Percentiles rank a stretch among this genome's conserved stretches.
Conservation (phyloP, 805 yeast genomes). For the Yarrowia keelungensis region DNA sequence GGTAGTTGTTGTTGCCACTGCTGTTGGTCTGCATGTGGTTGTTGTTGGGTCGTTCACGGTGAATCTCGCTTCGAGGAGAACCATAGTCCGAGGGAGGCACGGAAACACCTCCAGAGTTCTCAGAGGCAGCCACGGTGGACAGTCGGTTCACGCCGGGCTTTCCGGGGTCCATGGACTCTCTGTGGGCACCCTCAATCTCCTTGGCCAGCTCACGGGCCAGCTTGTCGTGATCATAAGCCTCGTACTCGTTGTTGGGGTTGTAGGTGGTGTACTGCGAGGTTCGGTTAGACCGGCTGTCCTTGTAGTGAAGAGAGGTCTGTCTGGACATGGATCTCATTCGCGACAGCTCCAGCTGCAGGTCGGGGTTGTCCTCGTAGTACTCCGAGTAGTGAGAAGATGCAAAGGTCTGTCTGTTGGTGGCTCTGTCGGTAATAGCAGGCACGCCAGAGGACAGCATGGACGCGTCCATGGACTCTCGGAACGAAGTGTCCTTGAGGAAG, state of each 20-base stretch:
- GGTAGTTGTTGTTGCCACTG: neutral
- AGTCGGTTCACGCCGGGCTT: constrained; percentile 17
- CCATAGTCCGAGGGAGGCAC: constrained; percentile 33
- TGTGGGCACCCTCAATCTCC: constrained; percentile 22
- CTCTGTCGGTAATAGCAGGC: constrained; percentile 20
- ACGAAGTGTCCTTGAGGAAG: constrained; percentile 35
- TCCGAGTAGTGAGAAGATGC: constrained; percentile 31
- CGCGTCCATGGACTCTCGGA: constrained; percentile 37
- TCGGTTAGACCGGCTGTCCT: constrained; percentile 33
- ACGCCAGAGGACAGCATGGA: constrained; percentile 25
- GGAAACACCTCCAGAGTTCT: constrained; percentile 23
- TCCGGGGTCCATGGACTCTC: constrained; percentile 12
- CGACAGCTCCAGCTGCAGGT: constrained; percentile 39
- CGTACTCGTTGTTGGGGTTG: constrained; percentile 13
- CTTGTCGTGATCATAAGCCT: constrained; percentile 27
- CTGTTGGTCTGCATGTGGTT: neutral
- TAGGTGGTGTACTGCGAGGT: constrained; percentile 27
- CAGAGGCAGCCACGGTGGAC: constrained; percentile 32
- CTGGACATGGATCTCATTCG: constrained; percentile 35
- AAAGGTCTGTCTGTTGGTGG: constrained; percentile 34
- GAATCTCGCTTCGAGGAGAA: constrained; percentile 33
- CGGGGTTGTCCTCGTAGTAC: constrained; percentile 38
- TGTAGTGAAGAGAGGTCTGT: constrained; percentile 25
- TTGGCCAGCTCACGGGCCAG: constrained; percentile 23
- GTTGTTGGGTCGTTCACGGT: constrained; percentile 9